Base-by-base conservation (phyloP, 2,329 filamentous ascomycete species). In the Claviceps lovelessii region DNA sequence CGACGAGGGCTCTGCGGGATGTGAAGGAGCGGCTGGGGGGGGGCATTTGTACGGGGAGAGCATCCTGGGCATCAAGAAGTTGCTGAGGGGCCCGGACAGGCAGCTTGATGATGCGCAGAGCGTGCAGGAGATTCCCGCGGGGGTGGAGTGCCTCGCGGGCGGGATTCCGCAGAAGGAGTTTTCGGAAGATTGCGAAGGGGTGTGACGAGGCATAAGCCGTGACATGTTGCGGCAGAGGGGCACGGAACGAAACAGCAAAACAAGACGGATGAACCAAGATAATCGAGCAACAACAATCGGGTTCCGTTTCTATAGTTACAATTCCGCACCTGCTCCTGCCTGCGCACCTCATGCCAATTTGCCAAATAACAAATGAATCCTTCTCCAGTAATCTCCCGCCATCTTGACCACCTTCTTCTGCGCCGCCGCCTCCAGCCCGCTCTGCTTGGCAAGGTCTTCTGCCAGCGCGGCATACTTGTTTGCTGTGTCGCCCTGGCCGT, bases 191-290 rank as follows among this genome's bases (percentile, higher is more conserved):
- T 66, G 89, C 89, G 1, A 82, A 82, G 76, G 58, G 90, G 91
- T 13, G 81, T 93, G 77, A 97, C 96, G 81, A 88, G 84, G 67
- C 93, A 98, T 73, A 97, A 97, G 75, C 72, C 97, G 68, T 95
- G 23, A 54, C 23, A 13, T 17, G 37, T 23, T 23, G 23, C 23
- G 23, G 3, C 23, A 23, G 23, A 23, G 23, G 23, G 23, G 23
- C 3, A 23, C 3, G 23, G 23, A 23, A 23, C 2, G 23, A 23
- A 23, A 3, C 23, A 23, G 23, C 23, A 23, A 23, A 23, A 23
- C 23, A 23, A 23, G 23, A 2, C 3, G 23, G 23, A 23, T 23
- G 23, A 23, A 23, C 2, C 23, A 23, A 23, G 23, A 23, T 23
- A 23, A 23, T 23, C 23, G 23, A 23, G 23, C 5, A 35, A 35